These are phyloP conservation scores for Pythium sukuiense DNA, from an alignment of 352 stramenopile genomes.

Conservation along the genomic window DNA sequence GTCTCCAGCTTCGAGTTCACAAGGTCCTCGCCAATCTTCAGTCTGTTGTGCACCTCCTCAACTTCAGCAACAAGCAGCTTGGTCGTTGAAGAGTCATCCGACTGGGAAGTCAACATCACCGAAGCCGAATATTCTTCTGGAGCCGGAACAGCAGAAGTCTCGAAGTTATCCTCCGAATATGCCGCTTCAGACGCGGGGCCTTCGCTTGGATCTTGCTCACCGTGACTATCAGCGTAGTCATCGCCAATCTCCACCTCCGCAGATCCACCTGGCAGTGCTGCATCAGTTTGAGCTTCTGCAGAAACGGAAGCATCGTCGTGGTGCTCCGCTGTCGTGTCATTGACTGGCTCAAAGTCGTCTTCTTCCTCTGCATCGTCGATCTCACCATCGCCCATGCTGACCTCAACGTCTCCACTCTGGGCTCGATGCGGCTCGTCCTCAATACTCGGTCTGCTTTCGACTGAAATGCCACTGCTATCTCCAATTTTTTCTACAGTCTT, in stretches of 20 bases:
- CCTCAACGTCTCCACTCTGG: not conserved
- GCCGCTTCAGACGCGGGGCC: not conserved
- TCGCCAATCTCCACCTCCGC: not conserved
- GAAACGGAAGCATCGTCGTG: not conserved
- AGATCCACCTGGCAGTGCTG: not conserved
- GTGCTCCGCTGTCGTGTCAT: not conserved
- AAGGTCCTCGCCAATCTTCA: not conserved
- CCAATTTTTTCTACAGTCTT: constrained; percentile 7
- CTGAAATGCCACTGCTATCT: not conserved
- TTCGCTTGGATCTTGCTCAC: not conserved
- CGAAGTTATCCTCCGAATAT: not conserved
- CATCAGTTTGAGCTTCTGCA: not conserved
- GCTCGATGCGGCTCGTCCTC: not conserved
- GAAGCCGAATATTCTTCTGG: not conserved
- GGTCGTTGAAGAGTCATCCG: constrained; percentile 55
- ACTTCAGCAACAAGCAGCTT: constrained; percentile 45
- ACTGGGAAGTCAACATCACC: constrained; percentile 28
- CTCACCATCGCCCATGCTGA: not conserved
- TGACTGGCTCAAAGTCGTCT: not conserved
- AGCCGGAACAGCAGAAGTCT: not conserved
- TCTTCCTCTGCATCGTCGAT: not conserved
- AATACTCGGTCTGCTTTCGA: constrained; percentile 11
- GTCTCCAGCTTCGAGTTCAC: constrained; percentile 2
- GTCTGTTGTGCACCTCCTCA: constrained; percentile 16
- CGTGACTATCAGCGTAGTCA: not conserved